Evolutionary conservation across 2,329 filamentous ascomycete genomes (phyloP), one percentile per base, ranked within the genome.

Genomic region (Clonostachys rhizophaga): DNA sequence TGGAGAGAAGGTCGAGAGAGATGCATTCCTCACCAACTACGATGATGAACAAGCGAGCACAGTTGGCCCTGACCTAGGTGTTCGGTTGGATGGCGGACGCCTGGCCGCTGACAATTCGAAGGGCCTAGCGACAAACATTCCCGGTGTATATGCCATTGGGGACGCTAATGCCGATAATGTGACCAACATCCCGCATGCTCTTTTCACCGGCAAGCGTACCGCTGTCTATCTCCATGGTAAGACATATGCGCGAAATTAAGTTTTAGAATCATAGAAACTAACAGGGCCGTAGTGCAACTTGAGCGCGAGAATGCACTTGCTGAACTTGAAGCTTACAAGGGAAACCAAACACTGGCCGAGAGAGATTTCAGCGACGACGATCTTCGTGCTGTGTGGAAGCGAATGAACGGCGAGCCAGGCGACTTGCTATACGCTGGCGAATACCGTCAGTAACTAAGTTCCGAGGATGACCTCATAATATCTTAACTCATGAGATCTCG

Each of bases 111-210:
- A 76, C 37, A 35, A 39, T 0, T 49, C 61, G 3, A 65, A 62
- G n/a, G 75, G 72, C 0, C 65, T 78, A 49, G 54, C 65, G 13
- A 82, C 80, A 1, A 83, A 72, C 45, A 55, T 81, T 5, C 56
- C 63, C 0, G 78, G 79, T 2, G 71, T 83, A 1, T 84, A 75
- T 53, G 80, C 76, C 6, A 60, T 84, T 17, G 81, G 81, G 0
- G 81, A 84, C 51, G 74, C 74, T 12, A 84, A 84, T 60, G 73
- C 71, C 34, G 79, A 83, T 46, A 74, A 75, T n/a, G 65, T 69
- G 9, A 83, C 79, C 4, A 84, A 84, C 51, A 73, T 84, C 1
- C 79, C 79, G 0, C 80, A 83, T 51, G 81, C 81, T 0, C 70
- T 84, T 55, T 84, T 68, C 55, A 76, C 66, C 12, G 81, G 79